Evolutionary conservation across 2,329 filamentous ascomycete genomes (phyloP).

Genomic region (Botryosphaeria dothidea): DNA sequence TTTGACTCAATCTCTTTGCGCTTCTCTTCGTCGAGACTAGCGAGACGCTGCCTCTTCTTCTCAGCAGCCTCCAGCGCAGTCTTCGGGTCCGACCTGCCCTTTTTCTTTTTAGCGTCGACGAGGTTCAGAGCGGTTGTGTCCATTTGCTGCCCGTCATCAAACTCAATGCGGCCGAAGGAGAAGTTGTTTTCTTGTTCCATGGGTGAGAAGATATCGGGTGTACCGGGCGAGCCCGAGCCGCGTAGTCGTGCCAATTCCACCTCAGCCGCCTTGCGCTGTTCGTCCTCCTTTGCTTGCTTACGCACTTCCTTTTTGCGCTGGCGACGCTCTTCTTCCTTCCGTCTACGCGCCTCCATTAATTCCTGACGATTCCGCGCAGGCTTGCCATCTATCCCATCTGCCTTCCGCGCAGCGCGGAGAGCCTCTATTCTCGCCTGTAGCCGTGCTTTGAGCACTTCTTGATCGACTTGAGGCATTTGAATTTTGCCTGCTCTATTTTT

Average conservation of each 20-base stretch:
- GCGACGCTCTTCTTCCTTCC: constrained; percentile 84
- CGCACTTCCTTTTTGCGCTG: constrained; percentile 86
- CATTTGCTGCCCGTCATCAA: constrained; percentile 79
- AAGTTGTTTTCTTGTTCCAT: constrained; percentile 67
- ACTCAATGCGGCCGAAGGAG: constrained; percentile 88
- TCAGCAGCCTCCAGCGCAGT: constrained; percentile 84
- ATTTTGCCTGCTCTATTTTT: constrained; percentile 31
- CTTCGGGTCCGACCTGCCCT: constrained; percentile 81
- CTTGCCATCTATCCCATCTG: constrained; percentile 78
- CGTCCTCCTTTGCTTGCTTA: constrained; percentile 74
- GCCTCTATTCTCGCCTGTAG: constrained; percentile 82
- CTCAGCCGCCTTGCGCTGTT: constrained; percentile 63
- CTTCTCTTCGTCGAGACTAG: constrained; percentile 74
- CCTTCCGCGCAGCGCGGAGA: constrained; percentile 82
- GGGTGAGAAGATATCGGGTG: constrained; percentile 48
- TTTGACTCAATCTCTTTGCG: constrained; percentile 88
- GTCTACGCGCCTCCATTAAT: constrained; percentile 83
- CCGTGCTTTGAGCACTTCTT: constrained; percentile 73
- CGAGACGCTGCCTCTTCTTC: constrained; percentile 80
- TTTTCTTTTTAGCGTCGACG: constrained; percentile 70
- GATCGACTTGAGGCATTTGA: constrained; percentile 61
- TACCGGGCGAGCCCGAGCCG: constrained; percentile 58
- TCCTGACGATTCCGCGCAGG: constrained; percentile 86
- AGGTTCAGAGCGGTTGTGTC: constrained; percentile 67
- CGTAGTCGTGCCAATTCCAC: constrained; percentile 57